Conservation (phyloP, 2,329 filamentous ascomycete genomes). For the Clarireedia hainanense region DNA sequence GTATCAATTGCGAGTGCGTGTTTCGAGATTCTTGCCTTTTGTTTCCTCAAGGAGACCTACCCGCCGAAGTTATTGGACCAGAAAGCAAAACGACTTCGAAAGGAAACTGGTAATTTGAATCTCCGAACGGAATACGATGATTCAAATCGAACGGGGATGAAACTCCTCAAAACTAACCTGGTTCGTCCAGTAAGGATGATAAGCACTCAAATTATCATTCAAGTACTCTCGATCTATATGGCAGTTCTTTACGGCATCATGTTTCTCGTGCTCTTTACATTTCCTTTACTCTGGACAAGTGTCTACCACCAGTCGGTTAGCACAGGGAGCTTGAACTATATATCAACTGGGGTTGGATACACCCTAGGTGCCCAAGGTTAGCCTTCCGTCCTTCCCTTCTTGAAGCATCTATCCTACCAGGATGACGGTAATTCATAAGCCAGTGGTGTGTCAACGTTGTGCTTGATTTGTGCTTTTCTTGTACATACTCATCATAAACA, state of each 20-base stretch:
- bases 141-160: slow-evolving; percentile 24
- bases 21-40: slow-evolving; percentile 35
- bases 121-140: slow-evolving; percentile 46
- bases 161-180: slow-evolving; percentile 34
- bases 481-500: no score
- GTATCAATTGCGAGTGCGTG: slow-evolving; percentile 35
- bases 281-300: slow-evolving; percentile 46
- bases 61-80: slow-evolving; percentile 37
- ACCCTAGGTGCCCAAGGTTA: slow-evolving; percentile 29
- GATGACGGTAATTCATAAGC: no score
- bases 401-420: slow-evolving; percentile 31
- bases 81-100: slow-evolving; percentile 36
- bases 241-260: slow-evolving; percentile 43
- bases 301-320: slow-evolving; percentile 47
- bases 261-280: slow-evolving; percentile 50
- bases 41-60: slow-evolving; percentile 40
- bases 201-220: slow-evolving; percentile 42
- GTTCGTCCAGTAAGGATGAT: slow-evolving; percentile 41
- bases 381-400: slow-evolving; percentile 37
- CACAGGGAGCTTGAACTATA: slow-evolving; percentile 46
- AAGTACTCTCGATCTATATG: slow-evolving; percentile 43
- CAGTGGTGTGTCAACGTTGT: no score
- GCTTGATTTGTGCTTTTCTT: no score
- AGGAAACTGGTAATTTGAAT: slow-evolving; percentile 40
- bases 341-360: slow-evolving; percentile 39